Evolutionary conservation across 1,139 yeast genomes (phyloP).

Genomic region (Candida freyschussii): DNA sequence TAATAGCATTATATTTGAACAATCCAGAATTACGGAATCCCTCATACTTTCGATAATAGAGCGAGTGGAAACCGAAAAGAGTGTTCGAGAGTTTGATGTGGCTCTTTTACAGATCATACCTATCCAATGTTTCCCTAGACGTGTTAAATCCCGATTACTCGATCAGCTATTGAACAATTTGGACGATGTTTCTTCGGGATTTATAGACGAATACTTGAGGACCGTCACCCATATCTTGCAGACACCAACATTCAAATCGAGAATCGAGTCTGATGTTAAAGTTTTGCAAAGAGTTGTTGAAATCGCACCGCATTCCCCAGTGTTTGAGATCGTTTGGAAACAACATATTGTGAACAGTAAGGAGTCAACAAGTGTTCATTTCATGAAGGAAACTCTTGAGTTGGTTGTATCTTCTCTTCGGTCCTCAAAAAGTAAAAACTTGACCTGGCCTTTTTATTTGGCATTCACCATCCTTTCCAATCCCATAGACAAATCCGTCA

Average conservation of each 20-base stretch:
- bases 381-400: slow-evolving; percentile 19
- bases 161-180: slow-evolving; percentile 28
- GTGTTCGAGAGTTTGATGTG: slow-evolving; percentile 4
- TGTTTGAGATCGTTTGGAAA: slow-evolving; percentile 32
- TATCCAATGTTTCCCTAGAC: slow-evolving; percentile 43
- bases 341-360: slow-evolving; percentile 30
- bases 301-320: slow-evolving; percentile 17
- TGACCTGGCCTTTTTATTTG: slow-evolving; percentile 22
- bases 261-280: slow-evolving; percentile 40
- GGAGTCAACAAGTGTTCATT: slow-evolving; percentile 21
- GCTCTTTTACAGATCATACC: slow-evolving; percentile 36
- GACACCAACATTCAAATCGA: slow-evolving; percentile 49
- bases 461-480: slow-evolving; percentile 21
- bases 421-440: slow-evolving; percentile 2
- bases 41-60: slow-evolving; percentile 22
- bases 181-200: neutral
- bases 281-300: slow-evolving; percentile 26
- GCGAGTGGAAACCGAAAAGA: slow-evolving; percentile 5
- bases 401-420: slow-evolving; percentile 10
- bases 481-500: neutral
- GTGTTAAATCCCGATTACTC: slow-evolving; percentile 36
- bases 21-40: slow-evolving; percentile 30
- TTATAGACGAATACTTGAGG: slow-evolving; percentile 21
- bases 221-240: slow-evolving; percentile 35
- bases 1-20: slow-evolving; percentile 39